A percentile compares a stretch with the other conserved stretches of the same genome.
phyloP scores from a whole-genome alignment of 2,329 filamentous ascomycete genomes.

The Neocucurbitaria cava region DNA sequence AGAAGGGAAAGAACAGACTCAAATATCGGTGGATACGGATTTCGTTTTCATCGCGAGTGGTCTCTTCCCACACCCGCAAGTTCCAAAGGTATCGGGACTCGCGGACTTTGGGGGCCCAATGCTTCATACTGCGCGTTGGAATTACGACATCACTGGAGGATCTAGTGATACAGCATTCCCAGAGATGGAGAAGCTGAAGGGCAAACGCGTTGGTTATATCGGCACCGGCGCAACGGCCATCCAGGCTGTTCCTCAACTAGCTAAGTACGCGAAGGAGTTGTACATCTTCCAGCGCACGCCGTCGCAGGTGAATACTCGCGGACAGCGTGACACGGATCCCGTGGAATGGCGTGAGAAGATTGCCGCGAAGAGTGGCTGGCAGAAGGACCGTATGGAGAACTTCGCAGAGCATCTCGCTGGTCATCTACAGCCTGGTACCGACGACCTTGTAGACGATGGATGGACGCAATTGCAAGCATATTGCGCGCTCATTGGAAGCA shows the following conservation, averaged over 20 bases:
- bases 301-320: slow-evolving; percentile 44
- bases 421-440: slow-evolving; percentile 17
- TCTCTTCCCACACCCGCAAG: slow-evolving; percentile 53
- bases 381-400: slow-evolving; percentile 53
- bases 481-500: slow-evolving; percentile 32
- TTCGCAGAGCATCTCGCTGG: slow-evolving; percentile 47
- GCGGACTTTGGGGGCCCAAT: slow-evolving; percentile 48
- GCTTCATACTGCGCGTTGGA: slow-evolving; percentile 55
- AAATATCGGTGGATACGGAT: slow-evolving; percentile 32
- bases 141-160: slow-evolving; percentile 53
- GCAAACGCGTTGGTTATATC: slow-evolving; percentile 53
- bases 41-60: slow-evolving; percentile 51
- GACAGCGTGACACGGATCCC: slow-evolving; percentile 50
- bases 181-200: slow-evolving; percentile 37
- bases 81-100: slow-evolving; percentile 53
- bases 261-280: slow-evolving; percentile 47
- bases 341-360: slow-evolving; percentile 52
- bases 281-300: slow-evolving; percentile 55
- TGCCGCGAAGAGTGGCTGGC: slow-evolving; percentile 54
- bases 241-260: slow-evolving; percentile 51
- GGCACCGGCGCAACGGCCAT: slow-evolving; percentile 56
- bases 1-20: slow-evolving; percentile 17
- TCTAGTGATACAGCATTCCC: slow-evolving; percentile 28
- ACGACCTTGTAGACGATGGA: slow-evolving; percentile 56
- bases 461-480: slow-evolving; percentile 53